phyloP scores from a whole-genome alignment of 2,329 filamentous ascomycete species.

The Alternaria ventricosa region DNA sequence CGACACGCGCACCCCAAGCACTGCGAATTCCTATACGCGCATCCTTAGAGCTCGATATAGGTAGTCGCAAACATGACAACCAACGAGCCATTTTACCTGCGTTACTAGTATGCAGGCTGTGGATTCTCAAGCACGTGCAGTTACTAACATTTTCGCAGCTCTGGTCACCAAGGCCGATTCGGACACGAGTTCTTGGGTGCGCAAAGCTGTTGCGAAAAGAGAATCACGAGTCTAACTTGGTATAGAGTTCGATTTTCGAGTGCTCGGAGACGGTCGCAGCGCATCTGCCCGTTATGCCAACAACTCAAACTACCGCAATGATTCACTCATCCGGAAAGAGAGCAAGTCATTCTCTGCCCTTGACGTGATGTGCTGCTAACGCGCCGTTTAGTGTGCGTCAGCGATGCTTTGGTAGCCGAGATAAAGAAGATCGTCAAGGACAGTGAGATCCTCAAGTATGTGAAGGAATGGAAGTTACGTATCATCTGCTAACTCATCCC shows the following conservation, averaged over 20 bases:
- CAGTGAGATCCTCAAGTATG: slow-evolving; percentile 95
- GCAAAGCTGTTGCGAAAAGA: slow-evolving; percentile 2
- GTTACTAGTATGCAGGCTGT: slow-evolving; percentile 82
- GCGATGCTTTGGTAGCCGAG: slow-evolving; percentile 85
- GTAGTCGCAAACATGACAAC: slow-evolving; percentile 63
- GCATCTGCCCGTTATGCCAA: slow-evolving; percentile 97
- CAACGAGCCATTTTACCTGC: slow-evolving; percentile 89
- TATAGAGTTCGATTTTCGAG: slow-evolving; percentile 93
- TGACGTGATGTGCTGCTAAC: background rate
- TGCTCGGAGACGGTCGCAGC: slow-evolving; percentile 89
- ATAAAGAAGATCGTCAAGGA: slow-evolving; percentile 97
- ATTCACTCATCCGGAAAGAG: slow-evolving; percentile 98
- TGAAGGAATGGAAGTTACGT: background rate
- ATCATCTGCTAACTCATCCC: slow-evolving; percentile 32
- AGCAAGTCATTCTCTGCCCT: slow-evolving; percentile 65
- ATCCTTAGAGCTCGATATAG: background rate
- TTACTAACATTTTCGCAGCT: slow-evolving; percentile 63
- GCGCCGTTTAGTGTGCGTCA: slow-evolving; percentile 81
- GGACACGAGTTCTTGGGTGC: slow-evolving; percentile 97
- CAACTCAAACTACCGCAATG: slow-evolving; percentile 99
- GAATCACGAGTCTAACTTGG: slow-evolving; percentile 12
- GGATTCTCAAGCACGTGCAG: slow-evolving; percentile 16
- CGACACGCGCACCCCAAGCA: slow-evolving; percentile 6
- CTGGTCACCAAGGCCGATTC: slow-evolving; percentile 95
- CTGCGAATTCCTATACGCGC: background rate